These are phyloP conservation scores for Capsella rubella DNA, from an alignment of 441 rosid species.

Conservation along the genomic window DNA sequence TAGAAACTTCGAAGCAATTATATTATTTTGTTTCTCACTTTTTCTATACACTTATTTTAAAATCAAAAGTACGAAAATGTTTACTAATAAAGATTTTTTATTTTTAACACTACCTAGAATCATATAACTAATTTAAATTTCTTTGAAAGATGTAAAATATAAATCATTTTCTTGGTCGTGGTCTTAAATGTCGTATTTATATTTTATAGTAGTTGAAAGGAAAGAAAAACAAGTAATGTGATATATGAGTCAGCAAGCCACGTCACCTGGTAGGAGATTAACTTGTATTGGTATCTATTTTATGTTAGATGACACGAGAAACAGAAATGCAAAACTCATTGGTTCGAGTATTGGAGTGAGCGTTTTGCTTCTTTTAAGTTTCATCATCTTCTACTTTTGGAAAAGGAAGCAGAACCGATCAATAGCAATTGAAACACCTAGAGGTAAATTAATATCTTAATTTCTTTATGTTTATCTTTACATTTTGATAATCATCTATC, in stretches of 20 bases:
- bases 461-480: neutral
- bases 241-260: neutral
- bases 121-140: neutral
- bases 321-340: conserved; percentile 43
- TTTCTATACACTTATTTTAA: too few species aligned
- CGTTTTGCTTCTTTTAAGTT: conserved; percentile 56
- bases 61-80: neutral
- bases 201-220: too few species aligned
- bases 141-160: neutral
- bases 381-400: conserved; percentile 54
- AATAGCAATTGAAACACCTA: conserved; percentile 21
- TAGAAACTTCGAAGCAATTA: neutral
- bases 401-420: conserved; percentile 51
- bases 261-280: neutral
- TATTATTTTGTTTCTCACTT: too few species aligned
- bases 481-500: neutral
- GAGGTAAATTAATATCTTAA: conserved; percentile 4
- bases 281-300: neutral
- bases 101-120: too few species aligned
- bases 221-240: too few species aligned
- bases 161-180: neutral
- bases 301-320: conserved; percentile 53
- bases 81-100: neutral
- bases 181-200: neutral
- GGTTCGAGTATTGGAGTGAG: conserved; percentile 58